phyloP scores from a whole-genome alignment of 2,329 filamentous ascomycete species.

The Plenodomus biglobosus region DNA sequence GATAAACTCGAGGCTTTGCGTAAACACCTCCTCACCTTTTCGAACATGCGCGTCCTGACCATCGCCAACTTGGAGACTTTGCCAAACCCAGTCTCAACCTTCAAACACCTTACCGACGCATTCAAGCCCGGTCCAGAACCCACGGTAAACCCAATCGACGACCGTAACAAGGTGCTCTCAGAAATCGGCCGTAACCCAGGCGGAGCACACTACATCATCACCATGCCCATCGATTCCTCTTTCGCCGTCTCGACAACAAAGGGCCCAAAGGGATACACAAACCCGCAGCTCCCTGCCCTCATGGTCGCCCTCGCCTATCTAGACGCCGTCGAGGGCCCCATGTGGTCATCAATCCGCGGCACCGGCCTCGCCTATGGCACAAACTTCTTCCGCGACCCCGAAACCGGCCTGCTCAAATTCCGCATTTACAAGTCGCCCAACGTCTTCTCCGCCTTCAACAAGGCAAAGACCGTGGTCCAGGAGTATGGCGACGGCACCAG shows the following conservation, averaged over 20 bases:
- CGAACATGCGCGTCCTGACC: constrained; percentile 84
- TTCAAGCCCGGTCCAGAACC: constrained; percentile 53
- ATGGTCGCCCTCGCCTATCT: constrained; percentile 90
- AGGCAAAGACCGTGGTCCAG: constrained; percentile 72
- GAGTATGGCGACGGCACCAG: constrained; percentile 71
- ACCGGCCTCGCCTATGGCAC: constrained; percentile 92
- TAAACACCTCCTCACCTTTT: constrained; percentile 73
- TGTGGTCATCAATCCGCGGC: constrained; percentile 91
- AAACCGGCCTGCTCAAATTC: constrained; percentile 79
- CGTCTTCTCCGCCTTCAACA: constrained; percentile 79
- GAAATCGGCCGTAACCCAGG: constrained; percentile 75
- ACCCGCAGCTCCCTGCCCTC: constrained; percentile 78
- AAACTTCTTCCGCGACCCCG: constrained; percentile 73
- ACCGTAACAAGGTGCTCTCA: constrained; percentile 70
- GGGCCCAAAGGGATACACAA: constrained; percentile 73
- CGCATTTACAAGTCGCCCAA: constrained; percentile 89
- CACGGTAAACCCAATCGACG: constrained; percentile 69
- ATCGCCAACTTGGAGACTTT: constrained; percentile 79
- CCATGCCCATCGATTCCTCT: constrained; percentile 91
- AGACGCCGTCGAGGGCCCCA: constrained; percentile 87
- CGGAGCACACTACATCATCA: constrained; percentile 74
- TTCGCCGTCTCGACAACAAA: constrained; percentile 76
- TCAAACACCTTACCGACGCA: constrained; percentile 63
- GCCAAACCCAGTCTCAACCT: constrained; percentile 72
- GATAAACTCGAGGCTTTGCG: constrained; percentile 76